Base-by-base conservation (phyloP, 352 stramenopile genomes). In the Saprolegnia parasitica region DNA sequence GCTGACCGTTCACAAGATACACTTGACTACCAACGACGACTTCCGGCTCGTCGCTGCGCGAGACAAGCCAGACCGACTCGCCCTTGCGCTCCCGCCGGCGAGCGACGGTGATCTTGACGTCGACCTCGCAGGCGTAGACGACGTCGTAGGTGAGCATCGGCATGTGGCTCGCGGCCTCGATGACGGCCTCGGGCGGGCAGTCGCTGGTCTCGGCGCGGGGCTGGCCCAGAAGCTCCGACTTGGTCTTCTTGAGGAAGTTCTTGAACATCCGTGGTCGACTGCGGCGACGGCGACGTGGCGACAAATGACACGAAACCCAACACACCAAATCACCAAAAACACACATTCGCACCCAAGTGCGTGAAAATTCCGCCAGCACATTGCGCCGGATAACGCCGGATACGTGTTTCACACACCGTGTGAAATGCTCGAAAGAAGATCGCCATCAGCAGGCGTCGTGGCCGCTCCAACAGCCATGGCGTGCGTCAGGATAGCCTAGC, bases 11-110 rank as follows among this genome's bases (percentile, higher is more conserved):
- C 16, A 95, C 76, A 1, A 81, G 74, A 35, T 91, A 80, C 8
- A 95, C 72, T 72, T 95, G 87, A 42, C 86, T 90, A 10, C 87
- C 87, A 0, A 89, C 76, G 0, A 86, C 78, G 16, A 95, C 32
- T 47, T 70, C 63, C 9, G 16, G 39, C 63, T 70, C 76, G 46
- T 76, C 78, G 50, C 50, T 63, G 11, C 47, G 49, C 20, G 50
- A 35, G 29, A 70, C 54, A 21, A 70, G 54, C 63, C 63, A 70
- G 18, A 46, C 15, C 76, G 78, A 52, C 81, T 88, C 5, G 84
- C 81, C 46, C 90, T 86, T 0, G 78, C 92, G 45, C 83, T 80
- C 23, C 2, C 52, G 24, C 13, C 52, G 52, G 24, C 52, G 52
- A 3, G 24, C 16, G 82, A 83, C 65, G 90, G 49, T 80, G 58